These are phyloP conservation scores for Rubia balearica DNA, from an alignment of 305 asterid species.

Conservation along the genomic window DNA sequence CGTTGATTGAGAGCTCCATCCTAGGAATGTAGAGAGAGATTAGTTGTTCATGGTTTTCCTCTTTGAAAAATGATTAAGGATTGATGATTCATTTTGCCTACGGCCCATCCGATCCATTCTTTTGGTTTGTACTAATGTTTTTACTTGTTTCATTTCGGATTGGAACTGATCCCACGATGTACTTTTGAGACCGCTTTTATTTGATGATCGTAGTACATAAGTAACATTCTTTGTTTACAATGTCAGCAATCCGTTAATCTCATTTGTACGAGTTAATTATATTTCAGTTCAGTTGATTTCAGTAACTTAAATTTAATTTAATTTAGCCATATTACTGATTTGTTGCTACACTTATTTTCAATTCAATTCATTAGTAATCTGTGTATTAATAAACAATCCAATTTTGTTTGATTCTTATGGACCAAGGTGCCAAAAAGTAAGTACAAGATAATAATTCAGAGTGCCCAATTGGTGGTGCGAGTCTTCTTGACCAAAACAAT, in stretches of 20 bases:
- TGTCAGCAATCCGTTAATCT: not conserved
- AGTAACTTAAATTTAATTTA: not conserved
- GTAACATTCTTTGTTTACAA: conserved; percentile 12
- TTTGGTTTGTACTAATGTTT: conserved; percentile 4
- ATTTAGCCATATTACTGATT: not conserved
- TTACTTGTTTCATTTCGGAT: not conserved
- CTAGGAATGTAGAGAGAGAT: conserved; percentile 10
- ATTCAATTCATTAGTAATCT: too few species aligned
- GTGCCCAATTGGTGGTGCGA: not conserved
- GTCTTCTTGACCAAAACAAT: not conserved
- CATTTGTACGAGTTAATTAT: not conserved
- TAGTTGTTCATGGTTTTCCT: conserved; percentile 1
- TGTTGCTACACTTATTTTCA: not conserved
- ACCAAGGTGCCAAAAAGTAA: not conserved
- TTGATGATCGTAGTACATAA: conserved; percentile 6
- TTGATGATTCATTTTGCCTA: not conserved
- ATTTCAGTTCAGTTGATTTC: not conserved
- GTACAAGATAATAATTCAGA: not conserved
- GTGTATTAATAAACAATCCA: too few species aligned
- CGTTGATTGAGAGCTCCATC: conserved; percentile 1
- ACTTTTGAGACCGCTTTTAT: not conserved
- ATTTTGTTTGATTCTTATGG: too few species aligned
- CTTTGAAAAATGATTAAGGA: not conserved
- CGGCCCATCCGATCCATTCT: conserved; percentile 14
- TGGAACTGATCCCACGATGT: not conserved